Evolutionary conservation across 176 grass and related monocot genomes (phyloP), one percentile per base, ranked within the genome.

Genomic region (Miscanthus lutarioriparius): DNA sequence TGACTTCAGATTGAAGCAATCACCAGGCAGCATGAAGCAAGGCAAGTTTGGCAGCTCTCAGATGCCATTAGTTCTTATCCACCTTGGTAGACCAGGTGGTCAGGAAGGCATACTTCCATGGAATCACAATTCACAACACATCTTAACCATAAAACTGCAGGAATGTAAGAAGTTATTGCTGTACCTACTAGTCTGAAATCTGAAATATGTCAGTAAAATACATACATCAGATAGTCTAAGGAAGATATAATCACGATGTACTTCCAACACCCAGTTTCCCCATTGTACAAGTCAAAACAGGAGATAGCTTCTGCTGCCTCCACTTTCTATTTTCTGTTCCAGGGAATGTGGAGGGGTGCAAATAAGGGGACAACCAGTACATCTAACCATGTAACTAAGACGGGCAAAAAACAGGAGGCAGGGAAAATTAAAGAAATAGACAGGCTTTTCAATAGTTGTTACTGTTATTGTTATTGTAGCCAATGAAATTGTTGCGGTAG

Each of bases 401-500:
- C 41, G 41, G 37, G 35, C 62, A 79, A 70, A 39, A 17, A 70
- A 72, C 36, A 7, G 22, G 49, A 61, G 72, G 54, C 62, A 30
- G 65, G 26, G 28, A 23, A 80, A 20, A 36, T 0, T 2, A 23
- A 44, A n/a, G 40, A 44, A 72, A 73, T 72, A 17, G 58, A 32
- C 9, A 20, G 71, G 30, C 20, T 74, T 64, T 89, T 69, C 78
- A 86, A 47, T 77, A 92, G 47, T 90, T 84, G 82, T 74, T 61
- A 5, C 25, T 80, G 86, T 74, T 61, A 5, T 61, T 80, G 86
- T 14, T 88, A 20, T 80, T 94, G 79, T 88, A 99, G 61, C 93
- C 87, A 67, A 89, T 91, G 90, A 89, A 96, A 58, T 90, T 91
- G 82, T 99, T 95, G 64, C 93, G 85, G 80, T 91, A 92, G 1